Conservation (phyloP, 169 alveolate genomes). For the Eimeria praecox region DNA sequence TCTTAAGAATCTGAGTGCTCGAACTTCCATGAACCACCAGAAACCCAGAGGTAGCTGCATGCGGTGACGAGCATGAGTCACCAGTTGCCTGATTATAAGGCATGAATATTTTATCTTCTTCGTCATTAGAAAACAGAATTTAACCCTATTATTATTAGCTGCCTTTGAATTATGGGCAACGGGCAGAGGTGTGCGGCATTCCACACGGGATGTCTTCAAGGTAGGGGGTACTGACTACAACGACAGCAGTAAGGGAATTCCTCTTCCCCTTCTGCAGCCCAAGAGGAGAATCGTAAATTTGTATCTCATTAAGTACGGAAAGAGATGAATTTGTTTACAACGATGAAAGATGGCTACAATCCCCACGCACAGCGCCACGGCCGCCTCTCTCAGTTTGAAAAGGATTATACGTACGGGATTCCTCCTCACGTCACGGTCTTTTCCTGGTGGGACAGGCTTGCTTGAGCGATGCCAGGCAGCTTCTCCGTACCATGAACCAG, state of each 20-base stretch:
- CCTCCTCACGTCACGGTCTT: background rate
- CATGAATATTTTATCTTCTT: background rate
- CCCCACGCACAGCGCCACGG: background rate
- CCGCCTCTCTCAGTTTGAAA: conserved; percentile 12
- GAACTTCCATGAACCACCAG: background rate
- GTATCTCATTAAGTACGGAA: background rate
- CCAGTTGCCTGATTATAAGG: background rate
- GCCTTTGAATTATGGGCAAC: background rate
- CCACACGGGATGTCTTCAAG: background rate
- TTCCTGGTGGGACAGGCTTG: background rate
- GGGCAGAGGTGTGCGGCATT: background rate
- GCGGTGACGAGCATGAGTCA: background rate
- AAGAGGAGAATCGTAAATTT: background rate
- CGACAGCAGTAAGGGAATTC: background rate
- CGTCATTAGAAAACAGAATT: background rate
- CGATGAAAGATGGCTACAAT: conserved; percentile 17
- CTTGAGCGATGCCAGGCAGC: background rate
- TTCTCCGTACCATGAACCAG: background rate
- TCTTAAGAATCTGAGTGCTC: background rate
- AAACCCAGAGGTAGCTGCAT: background rate
- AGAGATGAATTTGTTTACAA: background rate
- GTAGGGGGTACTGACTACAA: background rate
- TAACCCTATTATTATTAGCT: background rate
- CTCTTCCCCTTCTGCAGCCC: no score
- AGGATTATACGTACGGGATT: background rate